Conservation (phyloP, 192 early-diverging fungal species). For the Podila clonocystis region DNA sequence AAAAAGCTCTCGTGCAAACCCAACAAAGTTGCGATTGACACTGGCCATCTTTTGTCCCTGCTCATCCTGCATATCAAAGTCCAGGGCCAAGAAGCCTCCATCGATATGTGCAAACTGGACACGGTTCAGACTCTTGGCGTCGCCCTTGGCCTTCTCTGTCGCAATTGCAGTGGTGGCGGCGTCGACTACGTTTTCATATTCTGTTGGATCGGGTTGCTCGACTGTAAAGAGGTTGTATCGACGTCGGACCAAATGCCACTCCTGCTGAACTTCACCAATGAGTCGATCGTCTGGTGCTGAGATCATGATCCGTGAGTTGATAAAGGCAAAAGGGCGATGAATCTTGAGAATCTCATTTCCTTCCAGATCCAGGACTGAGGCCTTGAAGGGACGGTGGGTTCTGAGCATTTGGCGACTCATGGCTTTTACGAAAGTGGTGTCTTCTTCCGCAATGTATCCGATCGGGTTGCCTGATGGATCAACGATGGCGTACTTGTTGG, state of each 20-base stretch:
- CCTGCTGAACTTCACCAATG: constrained; percentile 88
- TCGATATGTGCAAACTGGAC: constrained; percentile 78
- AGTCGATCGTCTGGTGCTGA: constrained; percentile 63
- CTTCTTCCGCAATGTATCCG: constrained; percentile 87
- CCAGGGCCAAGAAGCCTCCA: constrained; percentile 78
- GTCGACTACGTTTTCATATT: not conserved
- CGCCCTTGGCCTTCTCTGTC: constrained; percentile 10
- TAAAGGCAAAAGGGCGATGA: constrained; percentile 73
- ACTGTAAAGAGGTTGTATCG: constrained; percentile 86
- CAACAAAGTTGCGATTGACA: constrained; percentile 84
- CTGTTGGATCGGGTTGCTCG: constrained; percentile 53
- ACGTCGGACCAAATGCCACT: constrained; percentile 83
- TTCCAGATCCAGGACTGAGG: constrained; percentile 73
- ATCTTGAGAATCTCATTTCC: constrained; percentile 81
- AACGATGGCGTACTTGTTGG: constrained; percentile 86
- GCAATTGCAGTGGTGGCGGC: constrained; percentile 19
- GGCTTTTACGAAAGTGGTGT: constrained; percentile 63
- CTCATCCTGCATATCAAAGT: constrained; percentile 77
- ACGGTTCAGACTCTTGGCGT: constrained; percentile 24
- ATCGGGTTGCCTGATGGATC: constrained; percentile 70
- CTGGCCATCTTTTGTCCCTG: constrained; percentile 61
- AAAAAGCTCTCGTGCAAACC: constrained; percentile 85
- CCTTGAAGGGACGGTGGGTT: constrained; percentile 80
- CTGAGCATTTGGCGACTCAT: constrained; percentile 78
- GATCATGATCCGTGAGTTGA: constrained; percentile 83